Conservation (phyloP, 306 rosid genomes). For the Comarum palustre region DNA sequence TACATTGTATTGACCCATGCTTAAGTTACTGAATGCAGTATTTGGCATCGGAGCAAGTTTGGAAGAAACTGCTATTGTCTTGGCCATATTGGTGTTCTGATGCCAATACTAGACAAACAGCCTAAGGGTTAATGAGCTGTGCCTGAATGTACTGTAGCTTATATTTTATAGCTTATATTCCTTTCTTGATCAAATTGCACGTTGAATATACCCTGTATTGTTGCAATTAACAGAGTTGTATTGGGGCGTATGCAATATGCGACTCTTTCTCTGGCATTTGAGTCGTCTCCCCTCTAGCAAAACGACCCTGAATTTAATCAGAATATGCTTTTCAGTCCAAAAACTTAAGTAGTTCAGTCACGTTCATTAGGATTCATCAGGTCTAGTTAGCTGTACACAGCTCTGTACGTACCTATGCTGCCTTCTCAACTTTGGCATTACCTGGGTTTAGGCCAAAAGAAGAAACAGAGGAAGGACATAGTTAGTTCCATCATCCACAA, state of each 20-base stretch:
- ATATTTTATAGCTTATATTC: neutral
- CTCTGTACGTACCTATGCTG: neutral
- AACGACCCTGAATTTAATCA: neutral
- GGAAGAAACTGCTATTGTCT: neutral
- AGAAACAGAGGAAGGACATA: neutral
- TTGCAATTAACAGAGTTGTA: neutral
- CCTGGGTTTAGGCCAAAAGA: neutral
- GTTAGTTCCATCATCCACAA: neutral
- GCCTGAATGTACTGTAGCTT: neutral
- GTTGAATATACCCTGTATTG: neutral
- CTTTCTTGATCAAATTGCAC: neutral
- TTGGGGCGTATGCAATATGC: neutral
- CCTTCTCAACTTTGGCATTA: neutral
- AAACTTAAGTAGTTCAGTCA: neutral
- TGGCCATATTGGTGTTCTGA: neutral
- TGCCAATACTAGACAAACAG: neutral
- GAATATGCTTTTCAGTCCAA: neutral
- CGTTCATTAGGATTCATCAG: neutral
- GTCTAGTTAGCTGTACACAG: neutral
- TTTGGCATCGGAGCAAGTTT: neutral
- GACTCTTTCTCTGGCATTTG: neutral
- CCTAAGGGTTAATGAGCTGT: neutral
- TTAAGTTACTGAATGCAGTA: conserved; percentile 9
- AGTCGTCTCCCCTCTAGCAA: too few species aligned
- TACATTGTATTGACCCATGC: conserved; percentile 19